phyloP scores from a whole-genome alignment of 164 flowering plant species.

The Stephania yunnanensis region DNA sequence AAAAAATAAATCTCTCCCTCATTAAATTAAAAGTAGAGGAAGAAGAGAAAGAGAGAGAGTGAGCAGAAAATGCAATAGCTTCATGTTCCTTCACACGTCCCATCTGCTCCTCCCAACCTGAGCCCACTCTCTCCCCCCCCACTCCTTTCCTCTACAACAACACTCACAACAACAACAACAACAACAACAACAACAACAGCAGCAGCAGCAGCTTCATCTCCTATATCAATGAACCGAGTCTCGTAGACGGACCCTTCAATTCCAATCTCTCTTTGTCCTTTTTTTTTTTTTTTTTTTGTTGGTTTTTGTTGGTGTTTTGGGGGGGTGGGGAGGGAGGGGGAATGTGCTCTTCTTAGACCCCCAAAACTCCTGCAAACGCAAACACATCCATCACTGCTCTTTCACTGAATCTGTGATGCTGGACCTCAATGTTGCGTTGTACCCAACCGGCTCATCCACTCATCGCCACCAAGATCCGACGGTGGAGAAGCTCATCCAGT shows the following conservation, averaged over 20 bases:
- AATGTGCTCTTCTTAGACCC: too few relatives aligned
- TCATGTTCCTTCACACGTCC: conserved; percentile 22
- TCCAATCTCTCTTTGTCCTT: not conserved
- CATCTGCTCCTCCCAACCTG: conserved; percentile 18
- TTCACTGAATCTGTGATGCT: conserved; percentile 20
- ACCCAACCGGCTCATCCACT: conserved; percentile 8
- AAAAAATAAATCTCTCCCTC: not conserved
- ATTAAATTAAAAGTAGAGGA: not conserved
- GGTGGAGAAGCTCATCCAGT: conserved; percentile 9
- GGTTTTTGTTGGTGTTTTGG: too few relatives aligned
- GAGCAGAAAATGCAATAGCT: conserved; percentile 5
- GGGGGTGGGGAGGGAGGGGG: too few relatives aligned
- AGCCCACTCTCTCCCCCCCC: not conserved
- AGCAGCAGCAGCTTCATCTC: too few relatives aligned
- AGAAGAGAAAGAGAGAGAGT: not conserved
- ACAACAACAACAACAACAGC: too few relatives aligned
- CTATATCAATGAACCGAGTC: not conserved
- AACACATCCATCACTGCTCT: not conserved
- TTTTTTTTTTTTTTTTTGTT: not conserved
- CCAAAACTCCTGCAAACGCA: not conserved
- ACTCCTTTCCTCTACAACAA: not conserved
- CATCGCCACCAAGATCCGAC: too few relatives aligned
- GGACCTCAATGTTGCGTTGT: conserved; percentile 31
- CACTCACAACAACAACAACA: too few relatives aligned
- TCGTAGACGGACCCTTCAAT: not conserved